phyloP scores from a whole-genome alignment of 345 rosid species.

The Bruguiera parviflora region DNA sequence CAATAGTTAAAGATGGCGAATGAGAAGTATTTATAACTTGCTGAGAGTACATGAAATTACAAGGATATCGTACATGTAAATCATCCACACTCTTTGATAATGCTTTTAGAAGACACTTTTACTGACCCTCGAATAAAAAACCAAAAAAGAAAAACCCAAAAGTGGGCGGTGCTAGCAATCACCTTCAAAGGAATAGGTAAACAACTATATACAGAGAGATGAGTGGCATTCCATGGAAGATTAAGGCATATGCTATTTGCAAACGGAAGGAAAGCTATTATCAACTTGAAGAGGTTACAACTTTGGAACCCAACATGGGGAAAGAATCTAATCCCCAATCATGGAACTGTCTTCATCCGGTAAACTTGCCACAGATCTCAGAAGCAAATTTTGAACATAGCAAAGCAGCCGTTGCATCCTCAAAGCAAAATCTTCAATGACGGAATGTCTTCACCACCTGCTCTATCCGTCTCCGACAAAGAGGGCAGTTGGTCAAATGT shows the following conservation, averaged over 20 bases:
- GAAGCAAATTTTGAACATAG: too few species aligned
- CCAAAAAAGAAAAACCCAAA: too few species aligned
- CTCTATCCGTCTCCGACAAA: constrained; percentile 81
- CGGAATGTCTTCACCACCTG: constrained; percentile 81
- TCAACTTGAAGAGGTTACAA: neutral
- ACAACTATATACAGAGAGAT: constrained; percentile 4
- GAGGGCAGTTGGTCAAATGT: constrained; percentile 73
- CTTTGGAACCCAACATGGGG: neutral
- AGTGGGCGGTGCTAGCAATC: too few species aligned
- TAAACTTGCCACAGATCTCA: neutral
- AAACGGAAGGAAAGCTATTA: neutral
- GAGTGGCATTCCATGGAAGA: neutral
- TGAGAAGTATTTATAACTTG: neutral
- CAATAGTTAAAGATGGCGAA: too few species aligned
- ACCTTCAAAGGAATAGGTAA: too few species aligned
- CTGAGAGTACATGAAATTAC: neutral
- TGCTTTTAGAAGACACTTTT: neutral
- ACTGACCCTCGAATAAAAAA: too few species aligned
- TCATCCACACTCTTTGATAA: neutral
- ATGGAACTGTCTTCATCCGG: neutral
- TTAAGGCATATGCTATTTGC: constrained; percentile 15
- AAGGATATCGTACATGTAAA: neutral
- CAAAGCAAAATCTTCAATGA: constrained; percentile 39
- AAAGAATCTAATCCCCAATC: constrained; percentile 1
- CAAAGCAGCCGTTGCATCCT: neutral